Conservation (phyloP, 805 yeast species). For the Starmerella vaccinii region DNA sequence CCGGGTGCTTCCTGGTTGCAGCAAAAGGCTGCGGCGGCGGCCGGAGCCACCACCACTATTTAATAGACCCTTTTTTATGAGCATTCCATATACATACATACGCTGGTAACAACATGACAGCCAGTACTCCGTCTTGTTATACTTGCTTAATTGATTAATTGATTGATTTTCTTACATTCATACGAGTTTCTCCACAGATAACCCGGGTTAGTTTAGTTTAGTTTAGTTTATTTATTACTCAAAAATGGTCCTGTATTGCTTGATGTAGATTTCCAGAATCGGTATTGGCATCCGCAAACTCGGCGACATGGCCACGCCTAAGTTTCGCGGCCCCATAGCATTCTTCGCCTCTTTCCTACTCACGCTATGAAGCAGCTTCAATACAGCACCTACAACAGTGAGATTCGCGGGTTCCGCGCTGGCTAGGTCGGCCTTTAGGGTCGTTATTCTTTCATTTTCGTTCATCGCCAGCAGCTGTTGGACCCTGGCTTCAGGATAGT, state of each 20-base stretch:
- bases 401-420: conserved; percentile 45
- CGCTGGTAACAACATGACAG: too few relatives aligned
- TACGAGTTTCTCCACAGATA: too few relatives aligned
- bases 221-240: background rate
- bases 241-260: conserved; percentile 1
- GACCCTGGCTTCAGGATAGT: conserved; percentile 13
- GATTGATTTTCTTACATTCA: background rate
- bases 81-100: background rate
- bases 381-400: conserved; percentile 53
- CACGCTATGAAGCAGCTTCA: conserved; percentile 57
- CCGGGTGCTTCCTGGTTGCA: conserved; percentile 14
- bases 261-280: conserved; percentile 7
- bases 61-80: background rate
- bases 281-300: conserved; percentile 10
- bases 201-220: too few relatives aligned
- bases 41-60: background rate
- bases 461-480: conserved; percentile 22
- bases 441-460: conserved; percentile 28
- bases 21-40: conserved; percentile 6
- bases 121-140: too few relatives aligned
- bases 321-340: conserved; percentile 74
- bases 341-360: conserved; percentile 51
- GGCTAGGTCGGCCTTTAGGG: conserved; percentile 17
- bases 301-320: conserved; percentile 36
- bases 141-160: background rate